Conservation (phyloP, 1,284 basidiomycete species). For the Neolentinus lepideus region DNA sequence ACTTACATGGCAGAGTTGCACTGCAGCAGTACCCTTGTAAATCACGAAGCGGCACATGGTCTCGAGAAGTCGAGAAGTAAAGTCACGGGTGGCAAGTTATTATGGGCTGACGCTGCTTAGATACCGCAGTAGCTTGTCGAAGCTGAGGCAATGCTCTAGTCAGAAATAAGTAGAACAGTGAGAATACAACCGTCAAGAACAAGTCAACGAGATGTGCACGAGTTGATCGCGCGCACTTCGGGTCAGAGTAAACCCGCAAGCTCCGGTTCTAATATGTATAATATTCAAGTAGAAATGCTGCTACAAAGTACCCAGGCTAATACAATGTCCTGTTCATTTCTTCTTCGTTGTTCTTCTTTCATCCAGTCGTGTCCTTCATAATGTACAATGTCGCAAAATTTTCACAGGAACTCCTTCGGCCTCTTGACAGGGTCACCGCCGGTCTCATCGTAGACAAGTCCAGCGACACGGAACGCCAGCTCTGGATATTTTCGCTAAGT, state of each 20-base stretch:
- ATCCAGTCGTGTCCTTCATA: neutral
- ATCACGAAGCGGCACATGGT: slow-evolving; percentile 85
- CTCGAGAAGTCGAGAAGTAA: neutral
- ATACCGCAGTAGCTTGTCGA: no score
- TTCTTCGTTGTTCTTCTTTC: neutral
- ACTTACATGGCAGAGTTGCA: slow-evolving; percentile 78
- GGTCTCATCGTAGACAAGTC: slow-evolving; percentile 74
- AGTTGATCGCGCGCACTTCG: neutral
- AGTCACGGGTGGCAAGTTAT: neutral
- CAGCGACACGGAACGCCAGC: slow-evolving; percentile 77
- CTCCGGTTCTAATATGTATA: neutral
- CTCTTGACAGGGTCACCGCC: slow-evolving; percentile 63
- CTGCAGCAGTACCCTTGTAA: slow-evolving; percentile 86
- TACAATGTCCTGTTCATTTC: neutral
- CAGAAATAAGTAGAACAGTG: neutral
- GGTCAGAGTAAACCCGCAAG: neutral
- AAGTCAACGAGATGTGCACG: neutral
- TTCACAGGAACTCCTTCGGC: slow-evolving; percentile 65
- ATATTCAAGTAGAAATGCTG: neutral
- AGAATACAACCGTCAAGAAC: neutral
- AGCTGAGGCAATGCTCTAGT: no score
- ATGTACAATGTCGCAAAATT: neutral
- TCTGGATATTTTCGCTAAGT: slow-evolving; percentile 34
- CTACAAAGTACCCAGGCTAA: neutral
- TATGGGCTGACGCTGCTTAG: no score